phyloP scores from a whole-genome alignment of 441 rosid genomes.

The Raphanus hybrid region DNA sequence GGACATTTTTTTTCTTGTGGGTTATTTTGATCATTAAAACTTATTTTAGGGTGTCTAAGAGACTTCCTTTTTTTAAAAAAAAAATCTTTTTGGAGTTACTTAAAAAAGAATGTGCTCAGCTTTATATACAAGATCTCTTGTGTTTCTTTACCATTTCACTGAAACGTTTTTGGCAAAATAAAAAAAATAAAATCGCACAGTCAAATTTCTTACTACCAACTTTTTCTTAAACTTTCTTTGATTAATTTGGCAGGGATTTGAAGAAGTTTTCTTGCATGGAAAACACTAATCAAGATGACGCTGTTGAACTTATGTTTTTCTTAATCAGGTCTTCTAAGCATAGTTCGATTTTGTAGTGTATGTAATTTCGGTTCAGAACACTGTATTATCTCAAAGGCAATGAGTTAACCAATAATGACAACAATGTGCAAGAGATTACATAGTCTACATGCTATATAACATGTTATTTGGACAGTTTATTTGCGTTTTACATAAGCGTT shows the following conservation, averaged over 20 bases:
- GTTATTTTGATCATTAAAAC: too few relatives aligned
- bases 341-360: neutral
- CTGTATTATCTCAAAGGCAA: neutral
- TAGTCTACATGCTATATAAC: neutral
- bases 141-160: too few relatives aligned
- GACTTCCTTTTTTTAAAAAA: too few relatives aligned
- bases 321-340: neutral
- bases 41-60: too few relatives aligned
- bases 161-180: too few relatives aligned
- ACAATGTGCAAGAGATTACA: constrained; percentile 1
- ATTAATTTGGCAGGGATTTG: constrained; percentile 26
- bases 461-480: constrained; percentile 7
- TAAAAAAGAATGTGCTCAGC: too few relatives aligned
- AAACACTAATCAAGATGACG: neutral
- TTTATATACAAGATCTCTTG: too few relatives aligned
- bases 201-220: constrained; percentile 10
- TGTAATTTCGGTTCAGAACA: neutral
- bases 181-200: neutral
- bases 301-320: neutral
- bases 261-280: constrained; percentile 11
- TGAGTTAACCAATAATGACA: constrained; percentile 6
- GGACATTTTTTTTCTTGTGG: too few relatives aligned
- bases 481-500: constrained; percentile 8
- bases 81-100: too few relatives aligned
- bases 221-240: neutral